Base-by-base conservation (phyloP, 2,329 filamentous ascomycete species). In the Coniochaeta prunicola region DNA sequence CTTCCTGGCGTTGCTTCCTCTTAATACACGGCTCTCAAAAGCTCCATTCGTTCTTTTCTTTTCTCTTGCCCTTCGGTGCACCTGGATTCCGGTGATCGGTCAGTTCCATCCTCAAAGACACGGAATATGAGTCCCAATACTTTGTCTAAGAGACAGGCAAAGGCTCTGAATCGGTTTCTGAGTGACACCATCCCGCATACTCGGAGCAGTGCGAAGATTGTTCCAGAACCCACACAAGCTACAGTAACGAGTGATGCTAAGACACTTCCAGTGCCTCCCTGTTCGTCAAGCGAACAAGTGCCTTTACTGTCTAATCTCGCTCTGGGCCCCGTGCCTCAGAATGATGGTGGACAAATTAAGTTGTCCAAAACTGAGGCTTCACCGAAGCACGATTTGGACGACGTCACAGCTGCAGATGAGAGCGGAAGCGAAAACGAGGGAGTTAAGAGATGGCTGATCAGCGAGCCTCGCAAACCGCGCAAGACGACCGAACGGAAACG, bases 401-500 rank as follows among this genome's bases (percentile, higher is more conserved):
- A 5, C 13, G 54, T 30, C 4, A 33, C 10, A 5, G 21, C 19
- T 42, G 54, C 2, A 28, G 54, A 60, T 15, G 40, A 60, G 28
- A 53, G 64, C 2, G 58, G 57, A 40, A 65, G 59, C 17, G 67
- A 71, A 17, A 63, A 63, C 34, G 70, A 71, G 21, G 67, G 66
- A 8, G 66, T 69, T 3, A 66, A 61, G 40, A 59, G 60, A 59
- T 62, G 61, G 56, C 58, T 64, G 0, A 50, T 68, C 34, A 73
- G 73, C 33, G 33, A 63, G 24, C 63, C 69, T 2, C 61, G 67
- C 12, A 69, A 72, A 42, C 67, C 70, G 10, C 71, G 67, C 24
- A 76, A 71, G 53, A 67, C 76, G n/a, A 75, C 75, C 0, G 74
- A 81, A 53, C 77, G 75, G 63, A 80, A 80, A 57, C 76, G 76